A percentile compares a stretch with the other conserved stretches of the same genome.
phyloP scores from a whole-genome alignment of 1,139 yeast genomes.

The Debaryomyces sp. region DNA sequence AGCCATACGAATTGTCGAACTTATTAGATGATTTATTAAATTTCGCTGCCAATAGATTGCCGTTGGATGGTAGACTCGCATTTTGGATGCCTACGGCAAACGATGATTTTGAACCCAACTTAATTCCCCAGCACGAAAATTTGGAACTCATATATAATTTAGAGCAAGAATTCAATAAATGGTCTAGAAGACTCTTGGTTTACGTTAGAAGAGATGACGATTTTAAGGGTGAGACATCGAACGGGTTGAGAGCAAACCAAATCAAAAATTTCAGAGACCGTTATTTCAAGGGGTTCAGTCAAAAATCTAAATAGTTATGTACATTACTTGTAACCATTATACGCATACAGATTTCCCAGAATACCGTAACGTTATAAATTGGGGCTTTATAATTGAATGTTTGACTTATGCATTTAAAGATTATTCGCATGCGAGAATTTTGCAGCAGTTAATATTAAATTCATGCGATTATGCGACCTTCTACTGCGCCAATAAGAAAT shows the following conservation, averaged over 20 bases:
- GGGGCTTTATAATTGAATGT: neutral
- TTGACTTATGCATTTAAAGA: conserved; percentile 3
- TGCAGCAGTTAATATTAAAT: neutral
- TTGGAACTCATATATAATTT: conserved; percentile 72
- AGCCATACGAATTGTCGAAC: conserved; percentile 79
- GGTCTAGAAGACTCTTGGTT: conserved; percentile 86
- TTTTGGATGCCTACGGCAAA: conserved; percentile 99
- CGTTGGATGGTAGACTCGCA: conserved; percentile 75
- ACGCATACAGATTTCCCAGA: neutral
- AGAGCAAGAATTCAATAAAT: conserved; percentile 87
- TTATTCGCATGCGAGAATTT: conserved; percentile 4
- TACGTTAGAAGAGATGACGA: conserved; percentile 67
- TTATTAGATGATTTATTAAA: conserved; percentile 74
- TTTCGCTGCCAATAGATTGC: conserved; percentile 73
- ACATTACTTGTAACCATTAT: conserved; percentile 1
- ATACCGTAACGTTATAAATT: neutral
- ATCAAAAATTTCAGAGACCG: conserved; percentile 73
- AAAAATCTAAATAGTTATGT: conserved; percentile 27
- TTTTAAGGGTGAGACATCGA: conserved; percentile 60
- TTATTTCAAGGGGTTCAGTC: conserved; percentile 71
- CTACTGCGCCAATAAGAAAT: conserved; percentile 1
- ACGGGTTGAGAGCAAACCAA: conserved; percentile 43
- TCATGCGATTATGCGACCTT: conserved; percentile 7
- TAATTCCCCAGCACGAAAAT: conserved; percentile 77
- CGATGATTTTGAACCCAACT: conserved; percentile 74